Conservation (phyloP, 371 early-diverging fungal genomes). For the Mucor ambiguus region DNA sequence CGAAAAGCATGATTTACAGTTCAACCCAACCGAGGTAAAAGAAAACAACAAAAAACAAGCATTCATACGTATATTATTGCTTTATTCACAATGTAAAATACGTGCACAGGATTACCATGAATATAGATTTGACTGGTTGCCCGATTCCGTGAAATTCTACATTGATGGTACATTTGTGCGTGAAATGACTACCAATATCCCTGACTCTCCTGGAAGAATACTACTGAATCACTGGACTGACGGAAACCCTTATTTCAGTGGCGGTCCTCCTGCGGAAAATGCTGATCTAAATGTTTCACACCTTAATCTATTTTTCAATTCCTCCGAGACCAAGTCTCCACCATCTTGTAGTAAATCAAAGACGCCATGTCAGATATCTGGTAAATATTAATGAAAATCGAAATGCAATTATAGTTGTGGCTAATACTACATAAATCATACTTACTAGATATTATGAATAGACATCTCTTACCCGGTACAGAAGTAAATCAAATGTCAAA, state of each 20-base stretch:
- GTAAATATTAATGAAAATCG: constrained; percentile 7
- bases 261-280: constrained; percentile 30
- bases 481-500: neutral
- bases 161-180: constrained; percentile 31
- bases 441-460: constrained; percentile 28
- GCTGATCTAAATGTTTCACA: constrained; percentile 35
- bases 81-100: neutral
- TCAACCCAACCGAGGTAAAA: constrained; percentile 38
- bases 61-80: neutral
- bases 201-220: constrained; percentile 36
- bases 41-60: too few relatives aligned
- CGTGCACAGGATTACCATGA: constrained; percentile 40
- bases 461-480: constrained; percentile 16
- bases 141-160: constrained; percentile 35
- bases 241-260: constrained; percentile 46
- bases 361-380: constrained; percentile 24
- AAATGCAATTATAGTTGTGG: neutral
- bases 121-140: constrained; percentile 51
- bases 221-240: constrained; percentile 52
- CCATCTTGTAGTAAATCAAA: constrained; percentile 15
- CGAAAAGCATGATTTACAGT: constrained; percentile 25
- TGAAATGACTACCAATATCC: constrained; percentile 37
- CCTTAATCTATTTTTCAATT: constrained; percentile 46
- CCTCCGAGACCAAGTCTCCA: constrained; percentile 20
- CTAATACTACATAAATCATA: neutral